Conservation (phyloP, 2,329 filamentous ascomycete species). For the Aspergillus thermomutatus region DNA sequence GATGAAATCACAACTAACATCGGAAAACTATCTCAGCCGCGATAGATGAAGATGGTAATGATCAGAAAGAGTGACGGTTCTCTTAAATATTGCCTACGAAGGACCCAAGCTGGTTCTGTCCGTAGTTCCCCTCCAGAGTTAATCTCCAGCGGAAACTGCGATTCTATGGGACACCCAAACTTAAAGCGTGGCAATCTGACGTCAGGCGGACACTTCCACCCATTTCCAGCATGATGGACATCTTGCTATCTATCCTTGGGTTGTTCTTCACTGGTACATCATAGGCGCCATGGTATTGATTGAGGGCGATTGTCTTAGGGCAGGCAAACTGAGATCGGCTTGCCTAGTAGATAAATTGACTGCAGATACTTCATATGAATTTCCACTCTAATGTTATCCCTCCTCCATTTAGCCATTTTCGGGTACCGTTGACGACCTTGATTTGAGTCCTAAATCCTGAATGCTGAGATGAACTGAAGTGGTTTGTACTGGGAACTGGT, state of each 20-base stretch:
- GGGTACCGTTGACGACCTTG: too few species aligned
- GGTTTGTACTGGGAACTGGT: not conserved
- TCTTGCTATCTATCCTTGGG: not conserved
- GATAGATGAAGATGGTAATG: not conserved
- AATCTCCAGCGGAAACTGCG: not conserved
- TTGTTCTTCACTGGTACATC: not conserved
- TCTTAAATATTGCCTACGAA: not conserved
- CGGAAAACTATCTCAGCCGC: not conserved
- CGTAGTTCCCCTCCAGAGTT: not conserved
- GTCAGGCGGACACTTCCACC: constrained; percentile 2
- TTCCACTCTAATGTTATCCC: not conserved
- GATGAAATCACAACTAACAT: not conserved
- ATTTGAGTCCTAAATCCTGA: not conserved
- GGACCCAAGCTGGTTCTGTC: not conserved
- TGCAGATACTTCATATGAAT: not conserved
- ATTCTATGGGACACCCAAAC: not conserved
- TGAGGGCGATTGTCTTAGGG: not conserved
- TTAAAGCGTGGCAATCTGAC: constrained; percentile 2
- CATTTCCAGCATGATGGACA: constrained; percentile 1
- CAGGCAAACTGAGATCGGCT: not conserved
- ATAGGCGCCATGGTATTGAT: not conserved
- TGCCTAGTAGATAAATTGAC: not conserved
- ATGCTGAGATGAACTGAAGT: not conserved
- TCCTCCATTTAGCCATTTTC: not conserved
- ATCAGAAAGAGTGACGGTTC: not conserved